These are phyloP conservation scores for Bauhinia variegata DNA, from an alignment of 306 rosid species.

Conservation along the genomic window DNA sequence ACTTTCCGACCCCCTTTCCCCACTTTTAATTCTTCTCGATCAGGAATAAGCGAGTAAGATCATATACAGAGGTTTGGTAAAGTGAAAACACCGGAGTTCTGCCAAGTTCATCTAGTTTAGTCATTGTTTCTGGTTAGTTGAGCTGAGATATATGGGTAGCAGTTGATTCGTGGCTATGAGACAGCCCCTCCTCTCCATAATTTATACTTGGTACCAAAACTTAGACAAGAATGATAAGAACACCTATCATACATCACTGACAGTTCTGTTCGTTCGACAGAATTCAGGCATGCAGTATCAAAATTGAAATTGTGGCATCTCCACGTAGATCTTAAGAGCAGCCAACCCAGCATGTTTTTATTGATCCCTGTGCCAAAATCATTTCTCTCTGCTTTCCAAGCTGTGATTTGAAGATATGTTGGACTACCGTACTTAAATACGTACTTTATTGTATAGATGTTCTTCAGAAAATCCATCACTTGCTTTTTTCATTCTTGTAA, in stretches of 20 bases:
- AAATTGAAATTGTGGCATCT: constrained; percentile 16
- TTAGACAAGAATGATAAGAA: not conserved
- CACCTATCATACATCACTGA: too few species aligned
- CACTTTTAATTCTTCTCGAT: not conserved
- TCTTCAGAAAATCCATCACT: constrained; percentile 14
- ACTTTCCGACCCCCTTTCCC: too few species aligned
- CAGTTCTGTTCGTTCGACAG: too few species aligned
- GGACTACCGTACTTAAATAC: not conserved
- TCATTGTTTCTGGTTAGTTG: not conserved
- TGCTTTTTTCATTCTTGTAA: not conserved
- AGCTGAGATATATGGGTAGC: not conserved
- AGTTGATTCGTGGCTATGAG: too few species aligned
- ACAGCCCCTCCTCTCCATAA: too few species aligned
- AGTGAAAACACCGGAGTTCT: constrained; percentile 22
- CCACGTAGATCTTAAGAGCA: constrained; percentile 5
- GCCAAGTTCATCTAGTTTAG: too few species aligned
- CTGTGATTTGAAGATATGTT: constrained; percentile 2
- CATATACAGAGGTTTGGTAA: constrained; percentile 20
- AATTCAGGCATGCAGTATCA: not conserved
- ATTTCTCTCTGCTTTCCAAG: not conserved
- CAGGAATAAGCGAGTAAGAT: constrained; percentile 15
- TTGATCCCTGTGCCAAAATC: constrained; percentile 10
- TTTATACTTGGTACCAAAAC: not conserved
- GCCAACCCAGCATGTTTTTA: not conserved
- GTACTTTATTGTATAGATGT: constrained; percentile 10